Evolutionary conservation across 768 basidiomycete genomes (phyloP).

Genomic region (Suillus luteus): DNA sequence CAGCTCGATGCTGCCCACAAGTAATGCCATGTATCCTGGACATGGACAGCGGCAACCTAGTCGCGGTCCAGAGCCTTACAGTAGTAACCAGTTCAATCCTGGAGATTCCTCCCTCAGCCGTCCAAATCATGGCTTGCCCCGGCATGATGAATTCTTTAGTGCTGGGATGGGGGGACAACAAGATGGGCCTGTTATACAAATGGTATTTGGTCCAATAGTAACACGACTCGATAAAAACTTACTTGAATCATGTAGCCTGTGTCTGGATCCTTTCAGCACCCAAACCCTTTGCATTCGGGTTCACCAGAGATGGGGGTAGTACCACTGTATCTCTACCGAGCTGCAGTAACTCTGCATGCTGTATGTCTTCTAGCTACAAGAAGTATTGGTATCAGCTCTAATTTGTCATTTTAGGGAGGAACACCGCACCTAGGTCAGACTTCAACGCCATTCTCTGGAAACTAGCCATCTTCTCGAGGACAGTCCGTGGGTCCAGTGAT

Average conservation of each 20-base stretch:
- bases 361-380: too few relatives aligned
- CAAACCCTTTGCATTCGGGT: too few relatives aligned
- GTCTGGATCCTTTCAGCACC: neutral
- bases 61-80: neutral
- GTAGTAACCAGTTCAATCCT: neutral
- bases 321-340: neutral
- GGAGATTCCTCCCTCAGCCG: neutral
- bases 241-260: neutral
- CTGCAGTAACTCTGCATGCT: neutral
- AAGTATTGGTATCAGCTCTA: too few relatives aligned
- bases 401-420: too few relatives aligned
- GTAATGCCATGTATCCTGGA: too few relatives aligned
- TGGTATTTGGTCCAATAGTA: neutral
- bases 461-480: neutral
- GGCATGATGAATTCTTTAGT: too few relatives aligned
- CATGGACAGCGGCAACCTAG: neutral
- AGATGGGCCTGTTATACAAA: constrained; percentile 1
- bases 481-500: neutral
- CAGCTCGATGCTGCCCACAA: neutral
- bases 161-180: too few relatives aligned
- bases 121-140: neutral
- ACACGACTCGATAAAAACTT: neutral
- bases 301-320: too few relatives aligned
- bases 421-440: neutral
- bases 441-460: neutral